phyloP scores from a whole-genome alignment of 768 basidiomycete species.

The Collybia nuda region DNA sequence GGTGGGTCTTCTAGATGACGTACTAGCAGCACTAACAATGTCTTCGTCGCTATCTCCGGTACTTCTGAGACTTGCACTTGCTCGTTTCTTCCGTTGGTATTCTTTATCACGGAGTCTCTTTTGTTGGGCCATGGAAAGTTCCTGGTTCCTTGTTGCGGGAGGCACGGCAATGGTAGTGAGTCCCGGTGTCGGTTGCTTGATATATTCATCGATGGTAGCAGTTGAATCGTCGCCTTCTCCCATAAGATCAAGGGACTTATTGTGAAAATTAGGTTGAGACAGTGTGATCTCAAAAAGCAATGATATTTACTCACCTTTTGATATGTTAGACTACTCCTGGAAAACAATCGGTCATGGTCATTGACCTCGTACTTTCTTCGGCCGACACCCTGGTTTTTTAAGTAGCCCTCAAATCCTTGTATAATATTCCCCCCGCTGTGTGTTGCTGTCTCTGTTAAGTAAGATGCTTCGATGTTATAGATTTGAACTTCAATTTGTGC shows the following conservation, averaged over 20 bases:
- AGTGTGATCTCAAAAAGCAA: conserved; percentile 7
- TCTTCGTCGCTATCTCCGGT: conserved; percentile 80
- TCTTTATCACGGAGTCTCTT: conserved; percentile 80
- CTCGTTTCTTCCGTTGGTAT: conserved; percentile 78
- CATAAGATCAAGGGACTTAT: conserved; percentile 71
- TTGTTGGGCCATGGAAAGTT: conserved; percentile 67
- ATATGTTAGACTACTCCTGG: conserved; percentile 75
- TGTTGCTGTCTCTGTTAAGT: conserved; percentile 73
- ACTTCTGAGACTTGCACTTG: conserved; percentile 59
- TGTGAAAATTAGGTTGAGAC: background rate
- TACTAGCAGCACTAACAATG: conserved; percentile 40
- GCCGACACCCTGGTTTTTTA: conserved; percentile 71
- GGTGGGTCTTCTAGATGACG: conserved; percentile 56
- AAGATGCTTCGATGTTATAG: conserved; percentile 72
- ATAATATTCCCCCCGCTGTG: conserved; percentile 87
- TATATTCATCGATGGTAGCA: conserved; percentile 59
- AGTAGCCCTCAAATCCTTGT: conserved; percentile 83
- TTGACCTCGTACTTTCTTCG: conserved; percentile 74
- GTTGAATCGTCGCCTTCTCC: conserved; percentile 66
- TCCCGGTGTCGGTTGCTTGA: conserved; percentile 67
- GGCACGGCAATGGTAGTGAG: conserved; percentile 78
- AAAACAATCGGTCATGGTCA: conserved; percentile 80
- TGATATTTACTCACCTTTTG: conserved; percentile 54
- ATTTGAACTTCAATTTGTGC: conserved; percentile 78
- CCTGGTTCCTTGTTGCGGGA: conserved; percentile 67